These are phyloP conservation scores for Biscutella laevigata DNA, from an alignment of 441 rosid species.

Conservation along the genomic window DNA sequence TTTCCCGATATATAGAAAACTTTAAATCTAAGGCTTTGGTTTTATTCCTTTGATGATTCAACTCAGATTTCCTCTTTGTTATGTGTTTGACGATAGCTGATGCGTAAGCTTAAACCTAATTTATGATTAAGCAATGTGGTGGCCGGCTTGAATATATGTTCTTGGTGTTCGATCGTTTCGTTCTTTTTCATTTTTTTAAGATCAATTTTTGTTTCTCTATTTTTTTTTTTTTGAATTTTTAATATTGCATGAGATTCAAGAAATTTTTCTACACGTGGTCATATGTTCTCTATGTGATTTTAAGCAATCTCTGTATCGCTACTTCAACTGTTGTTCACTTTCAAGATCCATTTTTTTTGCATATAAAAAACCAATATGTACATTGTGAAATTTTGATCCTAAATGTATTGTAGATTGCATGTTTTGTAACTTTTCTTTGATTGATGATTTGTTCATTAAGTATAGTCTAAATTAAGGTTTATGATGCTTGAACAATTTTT, in stretches of 20 bases:
- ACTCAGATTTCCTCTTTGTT: neutral
- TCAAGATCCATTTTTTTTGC: neutral
- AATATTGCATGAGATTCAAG: slow-evolving; percentile 16
- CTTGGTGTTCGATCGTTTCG: slow-evolving; percentile 16
- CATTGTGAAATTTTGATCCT: neutral
- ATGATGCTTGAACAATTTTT: neutral
- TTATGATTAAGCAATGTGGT: neutral
- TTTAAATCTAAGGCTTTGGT: slow-evolving; percentile 15
- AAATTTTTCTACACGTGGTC: neutral
- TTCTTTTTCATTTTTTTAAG: neutral
- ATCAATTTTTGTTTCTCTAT: neutral
- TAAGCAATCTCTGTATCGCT: neutral
- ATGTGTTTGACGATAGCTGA: neutral
- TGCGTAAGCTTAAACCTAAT: slow-evolving; percentile 1
- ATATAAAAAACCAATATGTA: neutral
- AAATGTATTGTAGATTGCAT: neutral
- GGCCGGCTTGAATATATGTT: slow-evolving; percentile 2
- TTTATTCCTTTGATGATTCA: slow-evolving; percentile 4
- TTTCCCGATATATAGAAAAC: neutral
- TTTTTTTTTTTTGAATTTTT: slow-evolving; percentile 2
- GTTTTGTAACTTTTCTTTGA: neutral
- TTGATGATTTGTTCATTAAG: neutral
- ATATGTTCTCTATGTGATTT: neutral
- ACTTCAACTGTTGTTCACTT: slow-evolving; percentile 4
- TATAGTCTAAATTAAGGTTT: no score